Base-by-base conservation (phyloP, 1,139 yeast genomes). In the Scheffersomyces quercinus region DNA sequence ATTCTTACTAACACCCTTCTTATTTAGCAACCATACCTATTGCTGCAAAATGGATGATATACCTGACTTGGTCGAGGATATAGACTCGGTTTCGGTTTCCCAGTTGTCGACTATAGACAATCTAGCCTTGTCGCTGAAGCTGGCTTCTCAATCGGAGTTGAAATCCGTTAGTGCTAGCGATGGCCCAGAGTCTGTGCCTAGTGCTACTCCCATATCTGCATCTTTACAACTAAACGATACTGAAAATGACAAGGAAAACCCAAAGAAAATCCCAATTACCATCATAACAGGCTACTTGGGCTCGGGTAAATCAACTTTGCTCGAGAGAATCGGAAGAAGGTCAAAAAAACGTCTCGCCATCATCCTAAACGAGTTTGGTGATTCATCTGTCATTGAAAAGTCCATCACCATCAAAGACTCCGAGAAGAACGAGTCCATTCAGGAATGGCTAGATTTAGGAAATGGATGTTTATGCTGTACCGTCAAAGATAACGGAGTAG, bases 391-490 rank as follows among this genome's bases (percentile, higher is more conserved):
- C 41, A 90, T 93, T 48, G 99, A 93, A 61, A 86, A 86, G 62
- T 81, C 96, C 0, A 77, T 93, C 45, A 86, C 95, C 0, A 84
- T 93, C 10, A 77, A 83, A 51, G 88, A 85, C 52, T 68, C 74
- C 13, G 80, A 70, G 13, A 67, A 72, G 16, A 47, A 73, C n/a
- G 72, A 71, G 6, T 64, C 80, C 1, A 85, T 88, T 40, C 88
- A 90, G 57, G 98, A 93, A 60, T 95, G 99, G 99, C 73, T 93
- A 3, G 99, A 93, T 63, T 70, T 93, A 28, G 97, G 97, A 2
- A 93, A 93, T 60, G 99, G 99, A 1, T 93, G 99, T 64, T 74
- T 95, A 41, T 93, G 99, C 60, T 93, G 99, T 57, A 88, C 98
- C 0, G 96, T 95, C 20, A 90, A 89, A 60, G 97, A 91, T 60